phyloP scores from a whole-genome alignment of 805 yeast species.

The Lipomyces orientalis region DNA sequence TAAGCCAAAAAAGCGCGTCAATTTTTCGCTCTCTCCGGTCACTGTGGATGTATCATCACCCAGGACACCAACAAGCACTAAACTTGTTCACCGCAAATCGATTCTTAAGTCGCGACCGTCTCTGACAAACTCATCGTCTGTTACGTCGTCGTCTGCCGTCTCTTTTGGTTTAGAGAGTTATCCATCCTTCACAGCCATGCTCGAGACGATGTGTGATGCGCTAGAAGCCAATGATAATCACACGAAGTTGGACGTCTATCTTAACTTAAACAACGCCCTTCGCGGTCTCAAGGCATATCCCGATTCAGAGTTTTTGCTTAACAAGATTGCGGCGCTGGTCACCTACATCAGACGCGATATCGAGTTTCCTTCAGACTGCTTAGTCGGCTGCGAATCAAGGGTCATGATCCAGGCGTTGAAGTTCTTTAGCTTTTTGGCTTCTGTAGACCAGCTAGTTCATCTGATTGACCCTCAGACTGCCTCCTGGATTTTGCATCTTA shows the following conservation, averaged over 20 bases:
- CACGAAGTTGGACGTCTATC: slow-evolving; percentile 31
- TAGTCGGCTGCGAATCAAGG: slow-evolving; percentile 32
- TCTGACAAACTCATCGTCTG: not conserved
- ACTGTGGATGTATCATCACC: slow-evolving; percentile 18
- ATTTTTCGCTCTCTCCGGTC: slow-evolving; percentile 22
- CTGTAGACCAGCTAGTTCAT: slow-evolving; percentile 10
- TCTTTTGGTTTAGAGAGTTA: slow-evolving; percentile 23
- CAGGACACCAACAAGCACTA: slow-evolving; percentile 1
- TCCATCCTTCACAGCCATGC: slow-evolving; percentile 28
- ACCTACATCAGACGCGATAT: slow-evolving; percentile 29
- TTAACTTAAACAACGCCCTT: slow-evolving; percentile 17
- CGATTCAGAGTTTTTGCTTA: slow-evolving; percentile 16
- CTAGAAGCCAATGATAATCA: slow-evolving; percentile 22
- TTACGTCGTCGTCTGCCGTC: not conserved
- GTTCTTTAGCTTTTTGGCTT: slow-evolving; percentile 16
- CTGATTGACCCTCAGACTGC: slow-evolving; percentile 22
- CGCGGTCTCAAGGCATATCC: slow-evolving; percentile 24
- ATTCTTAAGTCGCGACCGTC: slow-evolving; percentile 22
- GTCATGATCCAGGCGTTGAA: slow-evolving; percentile 27
- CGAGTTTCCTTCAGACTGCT: slow-evolving; percentile 22
- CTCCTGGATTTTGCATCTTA: slow-evolving; percentile 18
- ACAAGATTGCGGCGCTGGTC: slow-evolving; percentile 13
- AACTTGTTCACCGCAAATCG: slow-evolving; percentile 15
- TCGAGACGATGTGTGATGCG: slow-evolving; percentile 28
- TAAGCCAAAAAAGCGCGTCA: slow-evolving; percentile 23